These are phyloP conservation scores for Phtheirospermum japonicum DNA, from an alignment of 257 asterid species.

Conservation along the genomic window DNA sequence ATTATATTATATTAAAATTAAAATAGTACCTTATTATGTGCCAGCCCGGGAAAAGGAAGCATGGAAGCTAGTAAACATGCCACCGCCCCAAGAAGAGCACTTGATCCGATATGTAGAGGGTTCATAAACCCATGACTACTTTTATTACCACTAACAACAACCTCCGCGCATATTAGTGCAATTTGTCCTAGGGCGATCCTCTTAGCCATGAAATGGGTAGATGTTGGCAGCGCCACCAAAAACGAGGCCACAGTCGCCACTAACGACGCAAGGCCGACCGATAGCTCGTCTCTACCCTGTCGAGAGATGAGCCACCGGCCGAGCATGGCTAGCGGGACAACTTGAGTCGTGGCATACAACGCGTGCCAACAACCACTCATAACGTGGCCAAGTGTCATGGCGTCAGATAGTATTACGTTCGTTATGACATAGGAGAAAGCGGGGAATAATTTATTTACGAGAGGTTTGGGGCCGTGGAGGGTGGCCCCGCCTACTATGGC, in stretches of 20 bases:
- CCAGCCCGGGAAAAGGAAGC: conserved; percentile 46
- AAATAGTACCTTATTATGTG: conserved; percentile 36
- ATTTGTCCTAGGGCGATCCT: conserved; percentile 51
- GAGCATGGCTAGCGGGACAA: conserved; percentile 39
- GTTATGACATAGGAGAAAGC: conserved; percentile 45
- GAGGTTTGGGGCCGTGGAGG: conserved; percentile 34
- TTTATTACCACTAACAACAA: conserved; percentile 27
- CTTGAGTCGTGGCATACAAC: conserved; percentile 40
- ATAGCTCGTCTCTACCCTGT: conserved; percentile 6
- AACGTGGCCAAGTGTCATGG: conserved; percentile 41
- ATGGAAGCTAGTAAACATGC: conserved; percentile 42
- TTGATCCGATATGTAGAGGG: conserved; percentile 45
- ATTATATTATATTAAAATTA: too few species aligned
- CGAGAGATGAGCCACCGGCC: conserved; percentile 28
- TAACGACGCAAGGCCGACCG: conserved; percentile 32
- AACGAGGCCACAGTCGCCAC: conserved; percentile 32
- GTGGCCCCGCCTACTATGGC: conserved; percentile 39
- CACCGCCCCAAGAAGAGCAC: conserved; percentile 38
- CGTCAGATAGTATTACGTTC: conserved; percentile 36
- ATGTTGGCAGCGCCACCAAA: conserved; percentile 42
- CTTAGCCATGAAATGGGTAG: conserved; percentile 36
- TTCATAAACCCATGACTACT: conserved; percentile 21
- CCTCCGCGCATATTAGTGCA: conserved; percentile 37
- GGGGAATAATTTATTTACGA: conserved; percentile 32
- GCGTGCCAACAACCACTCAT: conserved; percentile 51